Percentiles rank a stretch among this genome's conserved stretches.
These are phyloP conservation scores for Panaeolus papilionaceus DNA, from an alignment of 768 basidiomycete species.

Conservation along the genomic window DNA sequence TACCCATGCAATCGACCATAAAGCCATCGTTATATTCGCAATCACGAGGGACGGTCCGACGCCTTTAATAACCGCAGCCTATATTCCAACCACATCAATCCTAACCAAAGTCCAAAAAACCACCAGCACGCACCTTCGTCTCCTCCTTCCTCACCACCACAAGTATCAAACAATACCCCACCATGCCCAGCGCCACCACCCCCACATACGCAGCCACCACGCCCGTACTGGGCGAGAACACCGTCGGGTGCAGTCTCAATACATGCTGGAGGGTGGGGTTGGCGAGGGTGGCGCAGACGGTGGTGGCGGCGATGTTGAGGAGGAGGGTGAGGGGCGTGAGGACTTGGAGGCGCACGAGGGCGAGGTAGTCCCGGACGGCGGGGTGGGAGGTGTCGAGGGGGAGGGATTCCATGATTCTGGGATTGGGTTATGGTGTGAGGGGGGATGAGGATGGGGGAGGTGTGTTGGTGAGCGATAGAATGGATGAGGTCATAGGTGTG, in stretches of 20 bases:
- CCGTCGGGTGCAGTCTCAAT: constrained; percentile 60
- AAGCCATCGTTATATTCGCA: constrained; percentile 81
- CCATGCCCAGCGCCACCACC: constrained; percentile 65
- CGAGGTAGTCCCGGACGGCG: constrained; percentile 67
- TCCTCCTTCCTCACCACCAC: constrained; percentile 74
- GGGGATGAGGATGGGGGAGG: too few relatives aligned
- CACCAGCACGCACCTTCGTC: constrained; percentile 84
- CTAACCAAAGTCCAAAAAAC: too few relatives aligned
- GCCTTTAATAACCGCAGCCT: constrained; percentile 75
- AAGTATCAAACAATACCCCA: constrained; percentile 86
- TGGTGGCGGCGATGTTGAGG: constrained; percentile 74
- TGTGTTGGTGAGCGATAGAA: too few relatives aligned
- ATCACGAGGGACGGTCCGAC: constrained; percentile 81
- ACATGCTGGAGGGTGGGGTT: constrained; percentile 67
- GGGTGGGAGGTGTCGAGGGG: constrained; percentile 67
- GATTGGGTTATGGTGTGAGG: not conserved
- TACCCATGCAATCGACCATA: constrained; percentile 84
- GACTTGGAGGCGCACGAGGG: constrained; percentile 82
- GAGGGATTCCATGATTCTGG: constrained; percentile 53
- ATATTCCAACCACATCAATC: not conserved
- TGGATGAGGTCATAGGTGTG: too few relatives aligned
- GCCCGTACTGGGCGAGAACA: constrained; percentile 70
- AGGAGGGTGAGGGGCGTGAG: constrained; percentile 85
- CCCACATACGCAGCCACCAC: constrained; percentile 67
- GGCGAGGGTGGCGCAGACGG: constrained; percentile 72